Evolutionary conservation across 768 basidiomycete species (phyloP), one percentile per base, ranked within the genome.

Genomic region (Pleurotus ostreatus): DNA sequence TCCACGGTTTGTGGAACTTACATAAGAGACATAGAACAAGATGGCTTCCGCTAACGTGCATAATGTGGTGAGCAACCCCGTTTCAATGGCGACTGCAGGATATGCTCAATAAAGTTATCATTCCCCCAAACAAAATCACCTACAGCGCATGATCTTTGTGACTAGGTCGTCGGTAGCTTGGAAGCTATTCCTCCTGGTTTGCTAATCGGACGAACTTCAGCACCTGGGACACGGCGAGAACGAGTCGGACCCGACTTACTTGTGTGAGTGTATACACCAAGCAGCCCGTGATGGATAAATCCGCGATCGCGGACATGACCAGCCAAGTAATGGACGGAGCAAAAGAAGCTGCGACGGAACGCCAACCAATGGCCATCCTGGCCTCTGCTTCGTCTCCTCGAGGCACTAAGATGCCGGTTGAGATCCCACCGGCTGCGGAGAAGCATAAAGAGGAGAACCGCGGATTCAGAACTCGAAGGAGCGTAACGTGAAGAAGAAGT

Each of bases 81-180:
- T 64, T 39, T 64, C 61, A 12, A 64, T 59, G 2, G 63, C 60
- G 4, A 62, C 63, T 64, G 16, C 3, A 41, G 30, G 25, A 5
- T 13, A n/a, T 23, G 16, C 12, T 44, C 16, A 44, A 16, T 3
- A 9, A 13, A 44, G 9, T n/a, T 44, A 13, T 3, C 15, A 8
- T 8, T n/a, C 20, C 13, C 8, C n/a, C 9, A 7, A 15, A 5
- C n/a, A 55, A 4, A 11, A 26, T 20, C n/a, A 57, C 63, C 44
- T 41, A 64, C 63, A 59, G 5, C 55, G 20, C 23, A 62, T 62
- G n/a, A 64, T 64, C 16, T 60, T 57, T 25, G 60, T 56, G 30
- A 64, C 48, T 4, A 62, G 57, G 9, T 58, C 61, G 37, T 64
- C 60, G 1, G 61, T 56, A 6, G 55, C 40, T 15, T 25, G 34